These are phyloP conservation scores for Chaetoceros muelleri DNA, from an alignment of 108 stramenopile species.

Conservation along the genomic window DNA sequence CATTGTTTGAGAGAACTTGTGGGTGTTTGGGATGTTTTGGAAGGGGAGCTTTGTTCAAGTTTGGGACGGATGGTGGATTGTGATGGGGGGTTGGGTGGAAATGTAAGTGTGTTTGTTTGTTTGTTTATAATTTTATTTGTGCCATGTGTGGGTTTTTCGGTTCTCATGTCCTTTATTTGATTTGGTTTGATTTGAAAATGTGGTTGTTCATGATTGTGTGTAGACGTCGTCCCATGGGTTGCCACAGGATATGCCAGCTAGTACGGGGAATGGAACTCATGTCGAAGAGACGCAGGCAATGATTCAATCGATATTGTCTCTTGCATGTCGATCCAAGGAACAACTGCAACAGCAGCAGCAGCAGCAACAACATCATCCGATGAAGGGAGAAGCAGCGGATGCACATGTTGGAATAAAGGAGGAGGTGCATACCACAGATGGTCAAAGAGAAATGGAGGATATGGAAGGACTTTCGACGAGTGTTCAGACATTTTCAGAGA, in stretches of 20 bases:
- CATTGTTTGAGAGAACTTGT: slow-evolving; percentile 25
- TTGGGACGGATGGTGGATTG: slow-evolving; percentile 22
- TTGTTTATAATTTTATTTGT: slow-evolving; percentile 8
- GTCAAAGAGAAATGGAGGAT: slow-evolving; percentile 36
- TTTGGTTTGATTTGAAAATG: too few relatives aligned
- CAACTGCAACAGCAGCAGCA: too few relatives aligned
- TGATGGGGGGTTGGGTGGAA: slow-evolving; percentile 20
- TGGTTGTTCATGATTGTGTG: too few relatives aligned
- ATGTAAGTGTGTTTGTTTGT: slow-evolving; percentile 7
- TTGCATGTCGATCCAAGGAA: too few relatives aligned
- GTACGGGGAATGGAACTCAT: slow-evolving; percentile 28
- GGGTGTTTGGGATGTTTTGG: slow-evolving; percentile 36
- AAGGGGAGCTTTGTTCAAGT: slow-evolving; percentile 14
- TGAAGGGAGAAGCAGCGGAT: too few relatives aligned
- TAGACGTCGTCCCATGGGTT: slow-evolving; percentile 4
- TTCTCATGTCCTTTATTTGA: too few relatives aligned
- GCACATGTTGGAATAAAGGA: too few relatives aligned
- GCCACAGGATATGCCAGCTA: too few relatives aligned
- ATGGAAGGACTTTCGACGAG: slow-evolving; percentile 1
- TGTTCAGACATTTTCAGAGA: neutral
- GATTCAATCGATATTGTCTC: neutral
- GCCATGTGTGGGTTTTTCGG: too few relatives aligned
- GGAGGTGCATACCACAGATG: too few relatives aligned
- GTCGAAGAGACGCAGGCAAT: slow-evolving; percentile 24
- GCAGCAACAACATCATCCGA: too few relatives aligned